Percentiles rank a stretch among this genome's conserved stretches.
Conservation (phyloP, 164 flowering plant species). For the Euptelea pleiosperma region DNA sequence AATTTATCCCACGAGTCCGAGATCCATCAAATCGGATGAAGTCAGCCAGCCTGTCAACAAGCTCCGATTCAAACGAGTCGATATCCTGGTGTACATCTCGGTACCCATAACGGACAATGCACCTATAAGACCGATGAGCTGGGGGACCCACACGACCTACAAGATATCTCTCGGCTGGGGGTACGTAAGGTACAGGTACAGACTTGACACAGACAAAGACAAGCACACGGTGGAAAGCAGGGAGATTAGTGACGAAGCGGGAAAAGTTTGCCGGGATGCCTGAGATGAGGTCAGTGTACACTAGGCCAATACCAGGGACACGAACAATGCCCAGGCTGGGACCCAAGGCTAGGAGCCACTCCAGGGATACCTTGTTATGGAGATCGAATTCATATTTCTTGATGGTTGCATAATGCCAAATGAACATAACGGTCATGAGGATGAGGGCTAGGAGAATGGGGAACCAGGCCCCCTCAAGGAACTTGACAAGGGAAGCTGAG, state of each 20-base stretch:
- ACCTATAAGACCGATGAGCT: conserved; percentile 73
- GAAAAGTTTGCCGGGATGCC: conserved; percentile 95
- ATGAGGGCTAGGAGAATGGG: conserved; percentile 82
- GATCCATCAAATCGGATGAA: conserved; percentile 64
- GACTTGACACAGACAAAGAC: conserved; percentile 82
- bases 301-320: conserved; percentile 86
- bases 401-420: conserved; percentile 83
- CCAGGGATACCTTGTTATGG: conserved; percentile 93
- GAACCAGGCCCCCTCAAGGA: conserved; percentile 88
- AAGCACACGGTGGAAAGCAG: conserved; percentile 83
- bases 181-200: conserved; percentile 77
- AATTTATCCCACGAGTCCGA: conserved; percentile 13
- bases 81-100: conserved; percentile 89
- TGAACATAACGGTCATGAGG: conserved; percentile 77
- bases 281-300: conserved; percentile 76
- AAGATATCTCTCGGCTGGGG: conserved; percentile 74
- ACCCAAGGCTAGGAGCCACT: conserved; percentile 89
- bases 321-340: conserved; percentile 82
- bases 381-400: conserved; percentile 86
- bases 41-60: conserved; percentile 53
- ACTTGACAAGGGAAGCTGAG: conserved; percentile 83
- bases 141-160: conserved; percentile 88
- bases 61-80: conserved; percentile 76
- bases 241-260: conserved; percentile 90
- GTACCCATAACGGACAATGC: conserved; percentile 90